Conservation (phyloP, 495 filamentous ascomycete genomes). For the Pyrenula massariospora region DNA sequence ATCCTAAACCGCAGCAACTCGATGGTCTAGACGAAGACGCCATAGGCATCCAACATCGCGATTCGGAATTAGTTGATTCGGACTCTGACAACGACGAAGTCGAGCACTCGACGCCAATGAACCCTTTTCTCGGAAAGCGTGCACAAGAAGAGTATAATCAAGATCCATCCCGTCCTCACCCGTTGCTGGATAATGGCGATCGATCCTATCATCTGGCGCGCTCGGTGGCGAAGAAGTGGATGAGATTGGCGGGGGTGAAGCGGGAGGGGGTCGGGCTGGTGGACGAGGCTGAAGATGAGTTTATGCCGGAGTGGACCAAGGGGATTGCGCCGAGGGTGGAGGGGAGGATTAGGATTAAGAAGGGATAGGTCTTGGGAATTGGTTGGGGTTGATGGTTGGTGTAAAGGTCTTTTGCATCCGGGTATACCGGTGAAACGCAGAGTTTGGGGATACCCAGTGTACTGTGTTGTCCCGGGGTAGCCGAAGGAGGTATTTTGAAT, state of each 20-base stretch:
- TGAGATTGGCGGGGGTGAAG: constrained; percentile 50
- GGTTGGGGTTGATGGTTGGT: too few relatives aligned
- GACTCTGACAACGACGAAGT: constrained; percentile 30
- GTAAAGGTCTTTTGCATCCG: too few relatives aligned
- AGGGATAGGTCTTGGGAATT: too few relatives aligned
- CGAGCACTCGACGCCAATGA: constrained; percentile 20
- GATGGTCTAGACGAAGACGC: not conserved
- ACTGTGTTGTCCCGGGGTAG: too few relatives aligned
- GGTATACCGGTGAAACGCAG: too few relatives aligned
- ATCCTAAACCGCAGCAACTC: not conserved
- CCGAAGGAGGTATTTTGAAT: too few relatives aligned
- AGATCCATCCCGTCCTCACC: not conserved
- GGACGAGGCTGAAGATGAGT: constrained; percentile 39
- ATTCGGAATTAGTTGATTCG: constrained; percentile 8
- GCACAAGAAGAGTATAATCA: constrained; percentile 11
- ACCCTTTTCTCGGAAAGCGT: constrained; percentile 23
- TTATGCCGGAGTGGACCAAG: constrained; percentile 64
- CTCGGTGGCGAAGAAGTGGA: constrained; percentile 61
- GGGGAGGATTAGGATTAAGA: constrained; percentile 53
- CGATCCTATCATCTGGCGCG: constrained; percentile 38
- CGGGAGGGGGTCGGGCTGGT: constrained; percentile 28
- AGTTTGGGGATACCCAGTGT: too few relatives aligned
- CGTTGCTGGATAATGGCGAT: constrained; percentile 12
- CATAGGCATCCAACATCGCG: not conserved
- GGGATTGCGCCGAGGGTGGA: constrained; percentile 67